A percentile compares a stretch with the other conserved stretches of the same genome.
phyloP scores from a whole-genome alignment of 164 flowering plant species.

The Berberis thunbergii region DNA sequence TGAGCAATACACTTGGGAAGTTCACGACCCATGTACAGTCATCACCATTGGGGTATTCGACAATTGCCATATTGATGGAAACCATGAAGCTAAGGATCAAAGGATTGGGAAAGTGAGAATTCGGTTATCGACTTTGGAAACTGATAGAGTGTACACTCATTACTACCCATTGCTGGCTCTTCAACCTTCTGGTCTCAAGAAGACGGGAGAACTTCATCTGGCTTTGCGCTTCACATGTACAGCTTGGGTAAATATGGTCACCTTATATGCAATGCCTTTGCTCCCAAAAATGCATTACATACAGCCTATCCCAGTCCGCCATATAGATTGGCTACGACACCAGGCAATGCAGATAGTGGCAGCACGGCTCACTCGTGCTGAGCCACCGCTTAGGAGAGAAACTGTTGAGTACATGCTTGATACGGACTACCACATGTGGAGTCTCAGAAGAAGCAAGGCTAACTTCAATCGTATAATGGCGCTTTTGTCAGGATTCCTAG shows the following conservation, averaged over 20 bases:
- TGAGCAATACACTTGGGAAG: conserved; percentile 93
- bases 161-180: conserved; percentile 55
- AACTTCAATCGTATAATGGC: conserved; percentile 59
- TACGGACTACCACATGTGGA: conserved; percentile 65
- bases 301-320: conserved; percentile 50
- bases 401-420: conserved; percentile 76
- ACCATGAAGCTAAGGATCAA: conserved; percentile 37
- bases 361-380: conserved; percentile 49
- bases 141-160: conserved; percentile 58
- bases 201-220: conserved; percentile 66
- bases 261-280: conserved; percentile 53
- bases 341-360: conserved; percentile 75
- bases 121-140: conserved; percentile 66
- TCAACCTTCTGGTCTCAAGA: conserved; percentile 47
- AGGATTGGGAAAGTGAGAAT: conserved; percentile 76
- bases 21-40: conserved; percentile 77
- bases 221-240: conserved; percentile 73
- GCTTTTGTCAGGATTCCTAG: conserved; percentile 37
- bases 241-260: conserved; percentile 72
- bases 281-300: conserved; percentile 87
- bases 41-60: conserved; percentile 80
- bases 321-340: conserved; percentile 51
- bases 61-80: conserved; percentile 45
- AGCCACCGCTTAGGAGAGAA: conserved; percentile 74
- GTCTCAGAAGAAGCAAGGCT: conserved; percentile 69